phyloP scores from a whole-genome alignment of 2,329 filamentous ascomycete species.

The Huntiella decipiens region DNA sequence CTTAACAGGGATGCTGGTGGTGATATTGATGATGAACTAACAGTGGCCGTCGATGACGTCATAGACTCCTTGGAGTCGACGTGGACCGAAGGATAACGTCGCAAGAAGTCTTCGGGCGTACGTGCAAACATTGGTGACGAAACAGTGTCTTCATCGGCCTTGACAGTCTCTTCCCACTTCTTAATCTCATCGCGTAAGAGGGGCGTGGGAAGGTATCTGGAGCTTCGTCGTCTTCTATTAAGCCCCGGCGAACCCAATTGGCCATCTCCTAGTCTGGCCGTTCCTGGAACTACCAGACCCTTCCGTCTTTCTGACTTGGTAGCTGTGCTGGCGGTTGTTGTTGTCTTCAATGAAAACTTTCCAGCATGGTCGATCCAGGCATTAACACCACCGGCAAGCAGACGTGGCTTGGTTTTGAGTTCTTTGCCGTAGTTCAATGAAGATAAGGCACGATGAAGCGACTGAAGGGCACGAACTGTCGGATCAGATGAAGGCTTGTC shows the following conservation, averaged over 20 bases:
- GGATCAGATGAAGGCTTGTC: slow-evolving; percentile 1
- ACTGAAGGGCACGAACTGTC: slow-evolving; percentile 16
- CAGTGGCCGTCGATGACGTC: slow-evolving; percentile 22
- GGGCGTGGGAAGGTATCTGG: slow-evolving; percentile 38
- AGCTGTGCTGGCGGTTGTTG: slow-evolving; percentile 20
- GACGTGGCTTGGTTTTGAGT: slow-evolving; percentile 51
- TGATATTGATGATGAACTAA: neutral
- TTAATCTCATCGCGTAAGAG: slow-evolving; percentile 66
- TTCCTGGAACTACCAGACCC: slow-evolving; percentile 1
- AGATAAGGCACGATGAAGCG: slow-evolving; percentile 59
- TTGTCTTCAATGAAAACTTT: slow-evolving; percentile 35
- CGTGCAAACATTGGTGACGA: slow-evolving; percentile 39
- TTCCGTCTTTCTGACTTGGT: slow-evolving; percentile 12
- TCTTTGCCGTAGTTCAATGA: slow-evolving; percentile 69
- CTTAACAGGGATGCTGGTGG: slow-evolving; percentile 12
- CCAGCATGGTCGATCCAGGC: slow-evolving; percentile 80
- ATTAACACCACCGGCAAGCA: slow-evolving; percentile 66
- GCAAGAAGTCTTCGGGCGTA: slow-evolving; percentile 66
- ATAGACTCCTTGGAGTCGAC: slow-evolving; percentile 38
- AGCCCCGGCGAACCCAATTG: neutral
- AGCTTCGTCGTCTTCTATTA: slow-evolving; percentile 17
- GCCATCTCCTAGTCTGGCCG: neutral
- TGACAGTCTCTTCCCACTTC: slow-evolving; percentile 60
- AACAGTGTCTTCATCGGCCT: slow-evolving; percentile 38
- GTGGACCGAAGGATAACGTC: slow-evolving; percentile 57